A percentile compares a stretch with the other conserved stretches of the same genome.
These are phyloP conservation scores for Trichoderma sp. DNA, from an alignment of 2,329 filamentous ascomycete species.

Conservation along the genomic window DNA sequence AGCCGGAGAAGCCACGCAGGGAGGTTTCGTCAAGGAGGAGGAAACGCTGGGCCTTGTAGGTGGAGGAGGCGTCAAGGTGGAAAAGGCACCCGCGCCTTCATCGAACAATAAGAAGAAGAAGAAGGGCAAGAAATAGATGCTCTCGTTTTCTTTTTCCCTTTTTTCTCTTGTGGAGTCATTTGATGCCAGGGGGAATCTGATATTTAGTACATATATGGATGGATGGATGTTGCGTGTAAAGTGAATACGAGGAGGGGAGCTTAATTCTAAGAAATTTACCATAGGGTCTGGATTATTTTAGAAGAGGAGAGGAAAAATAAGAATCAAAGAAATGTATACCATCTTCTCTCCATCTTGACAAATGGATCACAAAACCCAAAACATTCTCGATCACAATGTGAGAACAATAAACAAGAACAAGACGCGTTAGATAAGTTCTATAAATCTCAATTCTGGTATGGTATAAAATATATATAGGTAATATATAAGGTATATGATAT, in stretches of 20 bases:
- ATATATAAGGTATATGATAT: neutral
- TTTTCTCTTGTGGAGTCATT: neutral
- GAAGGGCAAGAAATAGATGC: constrained; percentile 56
- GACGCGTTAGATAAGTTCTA: neutral
- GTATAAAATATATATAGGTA: neutral
- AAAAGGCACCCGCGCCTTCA: constrained; percentile 53
- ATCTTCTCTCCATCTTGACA: neutral
- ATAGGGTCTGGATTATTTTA: neutral
- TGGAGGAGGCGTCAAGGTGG: constrained; percentile 67
- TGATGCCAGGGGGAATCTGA: neutral
- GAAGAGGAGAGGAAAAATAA: neutral
- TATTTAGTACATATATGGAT: neutral
- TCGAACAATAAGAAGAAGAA: constrained; percentile 60
- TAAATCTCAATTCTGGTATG: neutral
- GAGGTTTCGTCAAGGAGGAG: constrained; percentile 77
- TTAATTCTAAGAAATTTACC: neutral
- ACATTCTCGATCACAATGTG: neutral
- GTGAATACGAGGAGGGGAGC: neutral
- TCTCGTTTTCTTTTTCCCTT: neutral
- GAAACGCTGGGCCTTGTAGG: constrained; percentile 67
- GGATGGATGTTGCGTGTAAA: neutral
- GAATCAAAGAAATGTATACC: neutral
- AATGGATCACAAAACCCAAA: neutral
- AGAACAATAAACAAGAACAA: neutral
- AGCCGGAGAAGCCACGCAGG: constrained; percentile 78